Conservation (phyloP, 306 rosid genomes). For the Lithocarpus polystachyus region DNA sequence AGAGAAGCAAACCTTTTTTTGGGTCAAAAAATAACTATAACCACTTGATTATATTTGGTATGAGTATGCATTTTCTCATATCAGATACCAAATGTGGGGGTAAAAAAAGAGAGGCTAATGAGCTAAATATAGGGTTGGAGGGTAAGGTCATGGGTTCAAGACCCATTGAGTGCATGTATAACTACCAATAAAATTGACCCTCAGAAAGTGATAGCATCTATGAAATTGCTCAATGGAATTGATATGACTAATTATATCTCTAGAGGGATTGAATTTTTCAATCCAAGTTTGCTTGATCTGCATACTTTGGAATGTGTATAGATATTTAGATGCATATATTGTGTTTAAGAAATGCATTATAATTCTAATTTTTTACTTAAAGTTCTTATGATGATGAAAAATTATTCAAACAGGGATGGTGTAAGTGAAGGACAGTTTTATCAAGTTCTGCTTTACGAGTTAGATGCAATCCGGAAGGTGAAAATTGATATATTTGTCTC, state of each 20-base stretch:
- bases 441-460: conserved; percentile 83
- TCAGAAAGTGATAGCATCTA: not conserved
- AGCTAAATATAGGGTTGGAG: too few species aligned
- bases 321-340: not conserved
- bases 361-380: not conserved
- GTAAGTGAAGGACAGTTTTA: conserved; percentile 96
- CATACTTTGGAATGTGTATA: not conserved
- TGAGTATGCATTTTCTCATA: not conserved
- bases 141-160: too few species aligned
- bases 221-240: not conserved
- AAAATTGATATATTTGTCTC: not conserved
- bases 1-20: not conserved
- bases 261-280: not conserved
- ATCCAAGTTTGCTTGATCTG: not conserved
- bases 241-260: not conserved
- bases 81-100: not conserved
- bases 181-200: not conserved
- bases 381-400: not conserved
- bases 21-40: not conserved
- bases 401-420: conserved; percentile 69
- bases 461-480: conserved; percentile 93
- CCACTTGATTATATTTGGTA: not conserved
- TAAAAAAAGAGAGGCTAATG: too few species aligned
- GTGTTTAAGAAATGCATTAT: not conserved
- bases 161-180: too few species aligned